Percentiles rank a stretch among this genome's conserved stretches.
Evolutionary conservation across 768 basidiomycete genomes (phyloP).

Genomic region (Lactarius indigo): DNA sequence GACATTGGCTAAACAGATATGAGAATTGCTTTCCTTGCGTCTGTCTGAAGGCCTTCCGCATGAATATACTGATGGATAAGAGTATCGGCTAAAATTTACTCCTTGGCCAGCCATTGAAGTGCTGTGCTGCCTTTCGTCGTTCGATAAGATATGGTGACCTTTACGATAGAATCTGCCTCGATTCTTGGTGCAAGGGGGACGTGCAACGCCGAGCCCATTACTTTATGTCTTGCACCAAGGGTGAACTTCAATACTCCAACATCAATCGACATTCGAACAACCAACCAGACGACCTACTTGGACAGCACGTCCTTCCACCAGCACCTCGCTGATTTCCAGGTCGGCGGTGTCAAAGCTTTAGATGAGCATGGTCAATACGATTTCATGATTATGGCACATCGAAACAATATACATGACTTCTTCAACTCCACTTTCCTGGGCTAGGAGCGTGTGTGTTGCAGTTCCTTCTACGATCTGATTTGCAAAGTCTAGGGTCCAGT

Average conservation of each 20-base stretch:
- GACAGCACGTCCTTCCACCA: slow-evolving; percentile 48
- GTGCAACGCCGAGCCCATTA: slow-evolving; percentile 41
- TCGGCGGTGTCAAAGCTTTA: slow-evolving; percentile 71
- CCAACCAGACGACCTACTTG: slow-evolving; percentile 38
- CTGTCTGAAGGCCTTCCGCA: slow-evolving; percentile 45
- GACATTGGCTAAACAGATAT: slow-evolving; percentile 90
- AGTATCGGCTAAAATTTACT: slow-evolving; percentile 28
- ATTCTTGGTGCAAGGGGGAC: slow-evolving; percentile 33
- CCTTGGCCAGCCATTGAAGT: slow-evolving; percentile 52
- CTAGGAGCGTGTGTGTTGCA: slow-evolving; percentile 57
- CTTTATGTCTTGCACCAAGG: slow-evolving; percentile 33
- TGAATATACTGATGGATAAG: background rate
- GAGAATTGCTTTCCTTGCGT: slow-evolving; percentile 84
- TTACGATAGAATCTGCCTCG: slow-evolving; percentile 30
- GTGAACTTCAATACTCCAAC: slow-evolving; percentile 26
- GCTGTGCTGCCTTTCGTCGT: slow-evolving; percentile 47
- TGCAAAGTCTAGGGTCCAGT: slow-evolving; percentile 78
- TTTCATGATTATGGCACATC: background rate
- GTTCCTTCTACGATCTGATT: slow-evolving; percentile 58
- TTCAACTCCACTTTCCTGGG: slow-evolving; percentile 48
- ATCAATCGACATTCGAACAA: background rate
- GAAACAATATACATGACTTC: slow-evolving; percentile 53
- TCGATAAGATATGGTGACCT: slow-evolving; percentile 43
- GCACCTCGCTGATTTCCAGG: slow-evolving; percentile 53
- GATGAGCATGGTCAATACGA: background rate